A percentile compares a stretch with the other conserved stretches of the same genome.
Evolutionary conservation across 106 monocot genomes (phyloP).

Genomic region (Allium sativum): DNA sequence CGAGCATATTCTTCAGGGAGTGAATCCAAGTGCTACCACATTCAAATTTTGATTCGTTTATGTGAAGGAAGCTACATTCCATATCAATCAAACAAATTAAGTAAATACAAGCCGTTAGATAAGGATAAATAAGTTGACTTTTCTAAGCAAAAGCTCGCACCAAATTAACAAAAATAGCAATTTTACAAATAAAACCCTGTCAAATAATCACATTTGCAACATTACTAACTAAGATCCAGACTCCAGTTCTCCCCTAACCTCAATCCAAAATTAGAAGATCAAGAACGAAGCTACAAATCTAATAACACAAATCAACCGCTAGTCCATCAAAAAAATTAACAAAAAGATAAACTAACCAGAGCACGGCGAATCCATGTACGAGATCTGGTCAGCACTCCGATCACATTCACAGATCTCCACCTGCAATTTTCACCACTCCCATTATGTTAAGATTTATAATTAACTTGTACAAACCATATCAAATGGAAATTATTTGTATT

Average conservation of each 20-base stretch:
- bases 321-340: background rate
- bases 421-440: background rate
- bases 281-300: background rate
- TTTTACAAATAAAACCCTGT: background rate
- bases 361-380: conserved; percentile 10
- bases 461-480: background rate
- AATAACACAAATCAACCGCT: no score
- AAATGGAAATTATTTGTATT: background rate
- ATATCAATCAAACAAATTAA: no score
- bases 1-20: no score
- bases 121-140: no score
- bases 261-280: conserved; percentile 5
- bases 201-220: conserved; percentile 1
- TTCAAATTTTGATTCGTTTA: no score
- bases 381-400: conserved; percentile 6
- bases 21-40: no score
- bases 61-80: no score
- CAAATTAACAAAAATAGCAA: background rate
- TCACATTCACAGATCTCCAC: conserved; percentile 3
- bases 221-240: background rate
- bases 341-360: conserved; percentile 6
- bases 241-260: no score
- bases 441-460: background rate
- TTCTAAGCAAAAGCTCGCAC: no score
- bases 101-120: no score